Base-by-base conservation (phyloP, 2,329 filamentous ascomycete species). In the Colletotrichum kahawae region DNA sequence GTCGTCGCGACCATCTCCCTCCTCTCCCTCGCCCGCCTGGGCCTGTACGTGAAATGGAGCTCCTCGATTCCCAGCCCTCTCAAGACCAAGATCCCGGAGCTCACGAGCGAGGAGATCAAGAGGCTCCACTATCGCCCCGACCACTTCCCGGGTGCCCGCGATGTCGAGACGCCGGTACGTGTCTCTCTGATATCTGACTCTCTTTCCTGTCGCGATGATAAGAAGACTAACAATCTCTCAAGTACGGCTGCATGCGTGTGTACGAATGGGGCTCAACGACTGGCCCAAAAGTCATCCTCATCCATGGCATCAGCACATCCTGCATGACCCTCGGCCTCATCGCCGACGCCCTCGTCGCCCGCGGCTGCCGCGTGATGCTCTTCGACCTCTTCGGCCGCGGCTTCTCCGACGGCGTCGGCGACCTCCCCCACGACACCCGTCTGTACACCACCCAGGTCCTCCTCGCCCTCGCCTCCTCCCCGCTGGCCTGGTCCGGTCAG, bases 301-400 rank as follows among this genome's bases (percentile, higher is more conserved):
- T 98, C 10, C 95, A 97, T 82, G 95, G 95, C 59, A 96, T 97
- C 81, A 95, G 93, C 76, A 97, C 95, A 0, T 93, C 95, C 0
- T 95, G 93, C 82, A 90, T 96, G 79, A 92, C 94, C 2, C 87
- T 97, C 18, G 89, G 90, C 31, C 90, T 89, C 59, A 83, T 97
- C 38, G 94, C 95, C 33, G 87, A 92, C 78, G 88, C 88, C 24
- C 88, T 97, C 27, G 94, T 90, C 4, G 87, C 90, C 51, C 89
- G 89, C 66, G 94, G 95, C 36, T 96, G 92, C 81, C 90, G 95
- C 56, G 95, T 98, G 14, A 92, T 98, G 92, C 87, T 97, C 5
- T 97, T 95, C 82, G 90, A 95, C 80, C 87, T 95, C 59, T 94
- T 93, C 78, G 92, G 92, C 56, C 88, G 93, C 68, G 93, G 93